Evolutionary conservation across 1,139 yeast genomes (phyloP), one percentile per base, ranked within the genome.

Genomic region (Nakaseomyces bracarensis): DNA sequence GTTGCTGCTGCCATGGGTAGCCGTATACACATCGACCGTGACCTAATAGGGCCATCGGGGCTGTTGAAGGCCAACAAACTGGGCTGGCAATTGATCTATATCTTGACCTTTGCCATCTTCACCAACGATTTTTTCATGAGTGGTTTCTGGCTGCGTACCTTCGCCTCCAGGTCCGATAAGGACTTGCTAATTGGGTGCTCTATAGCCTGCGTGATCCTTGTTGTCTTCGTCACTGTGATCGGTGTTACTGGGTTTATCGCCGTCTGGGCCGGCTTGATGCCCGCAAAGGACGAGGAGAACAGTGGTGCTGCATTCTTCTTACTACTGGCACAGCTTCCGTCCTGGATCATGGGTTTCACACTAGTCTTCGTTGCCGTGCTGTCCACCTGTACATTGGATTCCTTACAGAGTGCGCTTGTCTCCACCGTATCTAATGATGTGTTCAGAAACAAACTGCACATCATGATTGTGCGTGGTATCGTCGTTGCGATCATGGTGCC

Each of bases 101-200:
- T 89, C 49, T 68, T 89, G 47, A 75, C 82, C 9, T 81, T 89
- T 36, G 96, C 96, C 22, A 82, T 89, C 57, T 74, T 86, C 41
- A 84, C 96, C 33, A 89, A 89, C 55, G 96, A 86, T 58, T 78
- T 89, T 57, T 87, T 89, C 62, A 69, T 89, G 73, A 77, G 95
- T 27, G 95, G 95, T 0, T 87, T 87, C 61, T 89, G 97, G 97
- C 68, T 89, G 50, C 72, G 97, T 57, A 83, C 97, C 0, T 89
- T 89, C 68, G 95, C 97, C 3, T 81, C 95, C 13, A 75, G 77
- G 49, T 68, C 87, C 9, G 77, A 86, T 62, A 77, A 70, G 53
- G 96, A 87, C 57, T 70, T 89, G 54, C 65, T 74, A 62, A 74
- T 84, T 52, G 94, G 94, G 18, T 77, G 89, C 43, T 68, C 79